These are phyloP conservation scores for Paralagenidium karlingii DNA, from an alignment of 352 stramenopile genomes.

Conservation along the genomic window DNA sequence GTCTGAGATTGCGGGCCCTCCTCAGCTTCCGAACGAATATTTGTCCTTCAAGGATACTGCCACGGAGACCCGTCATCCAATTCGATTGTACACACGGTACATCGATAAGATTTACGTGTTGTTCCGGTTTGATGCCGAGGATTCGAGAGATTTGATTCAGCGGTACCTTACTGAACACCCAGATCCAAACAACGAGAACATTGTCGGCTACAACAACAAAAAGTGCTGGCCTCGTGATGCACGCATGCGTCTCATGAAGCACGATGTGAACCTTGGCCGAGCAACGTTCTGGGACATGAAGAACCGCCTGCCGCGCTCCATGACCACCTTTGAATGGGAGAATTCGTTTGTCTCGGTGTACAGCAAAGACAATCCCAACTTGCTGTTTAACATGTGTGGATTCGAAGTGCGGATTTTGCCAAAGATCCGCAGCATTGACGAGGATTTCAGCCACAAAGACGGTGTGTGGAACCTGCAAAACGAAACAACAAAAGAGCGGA, in stretches of 20 bases:
- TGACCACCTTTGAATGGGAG: conserved; percentile 99
- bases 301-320: conserved; percentile 95
- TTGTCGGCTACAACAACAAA: conserved; percentile 99
- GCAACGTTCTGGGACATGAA: conserved; percentile 99
- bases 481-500: conserved; percentile 99
- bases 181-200: conserved; percentile 99
- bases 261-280: conserved; percentile 99
- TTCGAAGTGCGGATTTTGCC: conserved; percentile 97
- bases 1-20: conserved; percentile 95
- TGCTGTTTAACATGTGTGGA: conserved; percentile 99
- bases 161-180: conserved; percentile 99
- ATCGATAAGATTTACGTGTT: conserved; percentile 99
- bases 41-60: conserved; percentile 96
- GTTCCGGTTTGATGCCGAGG: conserved; percentile 97
- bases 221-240: conserved; percentile 99
- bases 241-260: conserved; percentile 99
- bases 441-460: conserved; percentile 95
- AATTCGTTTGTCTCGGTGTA: conserved; percentile 99
- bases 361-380: conserved; percentile 99
- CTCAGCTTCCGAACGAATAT: conserved; percentile 98
- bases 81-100: conserved; percentile 98
- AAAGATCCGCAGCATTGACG: conserved; percentile 82
- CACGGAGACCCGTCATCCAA: conserved; percentile 96
- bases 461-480: conserved; percentile 99
- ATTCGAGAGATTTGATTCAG: conserved; percentile 98